phyloP scores from a whole-genome alignment of 2,329 filamentous ascomycete species.

The Remersonia thermophila region DNA sequence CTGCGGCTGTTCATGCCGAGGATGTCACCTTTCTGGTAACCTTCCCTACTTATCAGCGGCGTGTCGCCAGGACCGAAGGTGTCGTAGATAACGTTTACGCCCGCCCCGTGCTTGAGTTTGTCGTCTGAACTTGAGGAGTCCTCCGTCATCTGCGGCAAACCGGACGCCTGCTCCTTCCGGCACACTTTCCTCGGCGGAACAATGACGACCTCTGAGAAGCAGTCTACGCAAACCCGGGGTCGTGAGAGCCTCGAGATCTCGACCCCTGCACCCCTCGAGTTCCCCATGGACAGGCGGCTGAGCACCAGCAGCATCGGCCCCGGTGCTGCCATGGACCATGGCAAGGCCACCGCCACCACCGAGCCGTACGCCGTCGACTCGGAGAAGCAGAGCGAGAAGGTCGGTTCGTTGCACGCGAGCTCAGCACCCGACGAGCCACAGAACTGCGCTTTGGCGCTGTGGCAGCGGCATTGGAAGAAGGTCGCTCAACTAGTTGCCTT shows the following conservation, averaged over 20 bases:
- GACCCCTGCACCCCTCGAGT: background rate
- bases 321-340: constrained; percentile 4
- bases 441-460: background rate
- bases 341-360: constrained; percentile 5
- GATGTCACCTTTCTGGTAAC: too few relatives aligned
- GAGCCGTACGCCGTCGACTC: constrained; percentile 12
- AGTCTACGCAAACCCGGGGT: background rate
- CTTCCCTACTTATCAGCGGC: too few relatives aligned
- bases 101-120: too few relatives aligned
- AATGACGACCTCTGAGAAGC: constrained; percentile 3
- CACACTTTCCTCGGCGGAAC: too few relatives aligned
- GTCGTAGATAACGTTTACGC: too few relatives aligned
- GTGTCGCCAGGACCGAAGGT: too few relatives aligned
- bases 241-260: constrained; percentile 9
- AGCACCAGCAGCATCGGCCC: constrained; percentile 9
- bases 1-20: background rate
- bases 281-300: constrained; percentile 1
- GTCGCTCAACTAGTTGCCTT: constrained; percentile 7
- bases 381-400: constrained; percentile 15
- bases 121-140: too few relatives aligned
- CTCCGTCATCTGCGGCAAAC: too few relatives aligned
- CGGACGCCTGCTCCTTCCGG: too few relatives aligned
- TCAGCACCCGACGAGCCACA: background rate
- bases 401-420: constrained; percentile 12
- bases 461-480: constrained; percentile 9